phyloP scores from a whole-genome alignment of 208 protist species.

The Strigomonas culicis region DNA sequence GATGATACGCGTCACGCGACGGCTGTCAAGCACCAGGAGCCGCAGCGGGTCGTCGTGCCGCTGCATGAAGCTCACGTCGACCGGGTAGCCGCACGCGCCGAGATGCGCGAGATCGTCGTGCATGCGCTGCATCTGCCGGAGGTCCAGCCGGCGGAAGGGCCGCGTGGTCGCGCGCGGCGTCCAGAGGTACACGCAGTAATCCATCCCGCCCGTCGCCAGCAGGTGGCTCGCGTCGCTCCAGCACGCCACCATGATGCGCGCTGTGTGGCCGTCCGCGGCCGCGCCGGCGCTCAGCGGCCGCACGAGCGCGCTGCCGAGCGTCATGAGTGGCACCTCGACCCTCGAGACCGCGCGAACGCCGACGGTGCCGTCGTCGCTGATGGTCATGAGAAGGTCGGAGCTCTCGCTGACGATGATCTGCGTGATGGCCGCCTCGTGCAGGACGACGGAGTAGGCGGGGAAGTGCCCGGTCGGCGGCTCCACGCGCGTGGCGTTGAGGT shows the following conservation, averaged over 20 bases:
- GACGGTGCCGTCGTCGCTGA: constrained; percentile 69
- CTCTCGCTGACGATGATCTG: constrained; percentile 41
- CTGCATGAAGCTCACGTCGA: constrained; percentile 75
- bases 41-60: constrained; percentile 31
- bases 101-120: constrained; percentile 16
- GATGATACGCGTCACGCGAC: constrained; percentile 66
- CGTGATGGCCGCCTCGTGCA: constrained; percentile 55
- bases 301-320: constrained; percentile 35
- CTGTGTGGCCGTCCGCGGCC: constrained; percentile 38
- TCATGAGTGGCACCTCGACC: constrained; percentile 53
- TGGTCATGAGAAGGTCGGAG: constrained; percentile 57
- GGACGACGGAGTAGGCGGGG: constrained; percentile 33
- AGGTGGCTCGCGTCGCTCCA: constrained; percentile 38
- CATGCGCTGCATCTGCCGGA: constrained; percentile 37
- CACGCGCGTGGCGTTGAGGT: constrained; percentile 47
- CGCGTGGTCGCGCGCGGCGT: constrained; percentile 35
- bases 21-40: constrained; percentile 72
- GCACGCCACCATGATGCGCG: constrained; percentile 63
- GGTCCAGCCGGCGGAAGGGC: constrained; percentile 47
- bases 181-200: constrained; percentile 78
- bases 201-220: constrained; percentile 66
- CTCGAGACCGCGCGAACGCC: constrained; percentile 52
- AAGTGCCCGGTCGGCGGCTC: constrained; percentile 49
- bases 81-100: constrained; percentile 51
- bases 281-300: not conserved